A percentile compares a stretch with the other conserved stretches of the same genome.
These are phyloP conservation scores for Talaromyces sp. DNA, from an alignment of 2,329 filamentous ascomycete species.

Conservation along the genomic window DNA sequence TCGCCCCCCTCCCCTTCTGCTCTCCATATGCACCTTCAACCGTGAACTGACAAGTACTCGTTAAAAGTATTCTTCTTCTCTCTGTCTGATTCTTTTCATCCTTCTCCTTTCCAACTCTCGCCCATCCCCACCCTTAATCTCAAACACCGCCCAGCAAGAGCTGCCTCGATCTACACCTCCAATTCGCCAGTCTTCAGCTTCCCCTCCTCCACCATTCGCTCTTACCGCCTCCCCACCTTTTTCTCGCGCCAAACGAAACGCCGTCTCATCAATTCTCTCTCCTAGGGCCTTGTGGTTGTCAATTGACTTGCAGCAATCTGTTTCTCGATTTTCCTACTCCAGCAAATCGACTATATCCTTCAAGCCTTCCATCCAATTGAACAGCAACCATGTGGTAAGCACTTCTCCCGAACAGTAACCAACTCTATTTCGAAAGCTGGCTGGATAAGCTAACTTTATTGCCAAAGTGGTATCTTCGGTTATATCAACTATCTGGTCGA, in stretches of 20 bases:
- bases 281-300: background rate
- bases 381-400: constrained; percentile 36
- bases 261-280: background rate
- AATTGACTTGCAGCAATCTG: constrained; percentile 2
- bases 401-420: background rate
- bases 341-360: constrained; percentile 7
- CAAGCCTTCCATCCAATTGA: background rate
- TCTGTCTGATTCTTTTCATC: background rate
- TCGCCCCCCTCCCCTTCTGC: background rate
- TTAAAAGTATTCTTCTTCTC: background rate
- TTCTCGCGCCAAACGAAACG: constrained; percentile 1
- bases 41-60: background rate
- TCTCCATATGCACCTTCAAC: constrained; percentile 5
- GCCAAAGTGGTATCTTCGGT: constrained; percentile 56
- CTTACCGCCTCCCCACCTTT: constrained; percentile 10
- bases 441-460: constrained; percentile 18
- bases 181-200: constrained; percentile 8
- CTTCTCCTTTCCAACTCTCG: background rate
- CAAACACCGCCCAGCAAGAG: background rate
- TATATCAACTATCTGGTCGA: constrained; percentile 99
- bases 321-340: background rate
- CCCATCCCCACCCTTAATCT: background rate
- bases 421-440: background rate
- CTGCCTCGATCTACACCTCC: constrained; percentile 9
- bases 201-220: constrained; percentile 10